These are phyloP conservation scores for Arthroderma sp. DNA, from an alignment of 2,329 filamentous ascomycete species.

Conservation along the genomic window DNA sequence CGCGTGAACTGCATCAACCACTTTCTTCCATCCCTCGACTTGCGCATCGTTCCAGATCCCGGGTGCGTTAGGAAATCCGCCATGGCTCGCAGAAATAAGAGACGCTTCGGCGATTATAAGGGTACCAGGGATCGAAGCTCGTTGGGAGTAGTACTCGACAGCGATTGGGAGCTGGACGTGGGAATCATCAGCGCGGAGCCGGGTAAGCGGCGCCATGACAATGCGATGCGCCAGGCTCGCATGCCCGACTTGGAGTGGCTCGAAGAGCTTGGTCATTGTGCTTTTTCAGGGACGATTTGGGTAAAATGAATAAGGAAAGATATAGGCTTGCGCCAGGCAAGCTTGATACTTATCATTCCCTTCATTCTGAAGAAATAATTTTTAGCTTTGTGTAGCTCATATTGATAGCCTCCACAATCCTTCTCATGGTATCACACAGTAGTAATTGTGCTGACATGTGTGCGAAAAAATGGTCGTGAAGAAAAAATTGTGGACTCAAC, in stretches of 20 bases:
- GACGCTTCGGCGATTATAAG: conserved; percentile 48
- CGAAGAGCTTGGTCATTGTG: not conserved
- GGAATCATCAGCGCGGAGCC: conserved; percentile 38
- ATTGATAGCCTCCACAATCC: no score
- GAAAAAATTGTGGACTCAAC: no score
- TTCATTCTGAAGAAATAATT: no score
- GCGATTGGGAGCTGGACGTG: conserved; percentile 35
- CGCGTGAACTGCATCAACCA: conserved; percentile 50
- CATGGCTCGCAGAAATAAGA: conserved; percentile 35
- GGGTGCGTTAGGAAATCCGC: conserved; percentile 40
- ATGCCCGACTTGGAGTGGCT: conserved; percentile 21
- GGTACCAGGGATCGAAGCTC: conserved; percentile 40
- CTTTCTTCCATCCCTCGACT: conserved; percentile 45
- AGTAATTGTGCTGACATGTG: no score
- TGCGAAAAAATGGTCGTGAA: no score
- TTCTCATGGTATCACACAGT: no score
- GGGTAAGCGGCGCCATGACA: conserved; percentile 46
- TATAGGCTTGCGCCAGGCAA: no score
- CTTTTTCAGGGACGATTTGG: no score
- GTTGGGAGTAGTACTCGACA: conserved; percentile 42
- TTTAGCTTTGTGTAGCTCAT: no score
- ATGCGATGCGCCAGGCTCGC: conserved; percentile 34
- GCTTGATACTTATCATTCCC: no score
- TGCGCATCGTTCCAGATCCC: conserved; percentile 47
- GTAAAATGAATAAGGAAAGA: no score